A percentile compares a stretch with the other conserved stretches of the same genome.
These are phyloP conservation scores for Pisolithus albus DNA, from an alignment of 768 basidiomycete genomes.

Conservation along the genomic window DNA sequence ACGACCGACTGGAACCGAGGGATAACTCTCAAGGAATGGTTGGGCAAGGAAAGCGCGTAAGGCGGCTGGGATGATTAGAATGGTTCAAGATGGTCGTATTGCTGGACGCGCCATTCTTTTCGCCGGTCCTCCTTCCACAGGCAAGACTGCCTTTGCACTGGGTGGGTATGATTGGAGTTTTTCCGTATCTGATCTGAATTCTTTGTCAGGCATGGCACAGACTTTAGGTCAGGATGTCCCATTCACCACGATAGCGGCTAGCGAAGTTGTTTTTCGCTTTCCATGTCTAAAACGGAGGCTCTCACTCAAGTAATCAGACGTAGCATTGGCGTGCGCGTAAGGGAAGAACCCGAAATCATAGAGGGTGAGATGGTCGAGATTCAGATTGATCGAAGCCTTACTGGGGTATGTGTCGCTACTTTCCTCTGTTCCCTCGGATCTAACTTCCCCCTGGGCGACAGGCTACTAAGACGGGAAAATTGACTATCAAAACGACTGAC, in stretches of 20 bases:
- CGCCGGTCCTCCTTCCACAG: slow-evolving; percentile 94
- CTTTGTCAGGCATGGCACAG: slow-evolving; percentile 81
- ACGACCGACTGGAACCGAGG: slow-evolving; percentile 86
- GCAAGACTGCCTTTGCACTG: slow-evolving; percentile 97
- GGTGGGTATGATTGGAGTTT: slow-evolving; percentile 41
- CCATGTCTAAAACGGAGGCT: slow-evolving; percentile 98
- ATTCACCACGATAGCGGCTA: slow-evolving; percentile 95
- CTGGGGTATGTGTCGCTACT: slow-evolving; percentile 56
- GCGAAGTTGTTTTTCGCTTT: slow-evolving; percentile 96
- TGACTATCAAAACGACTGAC: slow-evolving; percentile 97
- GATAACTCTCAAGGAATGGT: slow-evolving; percentile 93
- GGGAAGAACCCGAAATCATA: slow-evolving; percentile 95
- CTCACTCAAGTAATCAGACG: slow-evolving; percentile 93
- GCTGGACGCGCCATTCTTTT: slow-evolving; percentile 95
- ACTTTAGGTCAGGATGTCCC: slow-evolving; percentile 91
- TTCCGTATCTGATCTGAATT: neutral
- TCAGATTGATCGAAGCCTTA: slow-evolving; percentile 94
- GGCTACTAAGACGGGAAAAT: slow-evolving; percentile 96
- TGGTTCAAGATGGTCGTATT: slow-evolving; percentile 95
- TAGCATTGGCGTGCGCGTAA: slow-evolving; percentile 95
- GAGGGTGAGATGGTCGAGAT: slow-evolving; percentile 99
- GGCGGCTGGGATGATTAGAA: slow-evolving; percentile 96
- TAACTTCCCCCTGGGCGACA: slow-evolving; percentile 24
- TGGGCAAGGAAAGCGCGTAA: slow-evolving; percentile 92
- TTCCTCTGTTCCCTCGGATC: neutral